Percentiles rank a stretch among this genome's conserved stretches.
Evolutionary conservation across 2,329 filamentous ascomycete genomes (phyloP).

Genomic region (Didymella keratinophila): DNA sequence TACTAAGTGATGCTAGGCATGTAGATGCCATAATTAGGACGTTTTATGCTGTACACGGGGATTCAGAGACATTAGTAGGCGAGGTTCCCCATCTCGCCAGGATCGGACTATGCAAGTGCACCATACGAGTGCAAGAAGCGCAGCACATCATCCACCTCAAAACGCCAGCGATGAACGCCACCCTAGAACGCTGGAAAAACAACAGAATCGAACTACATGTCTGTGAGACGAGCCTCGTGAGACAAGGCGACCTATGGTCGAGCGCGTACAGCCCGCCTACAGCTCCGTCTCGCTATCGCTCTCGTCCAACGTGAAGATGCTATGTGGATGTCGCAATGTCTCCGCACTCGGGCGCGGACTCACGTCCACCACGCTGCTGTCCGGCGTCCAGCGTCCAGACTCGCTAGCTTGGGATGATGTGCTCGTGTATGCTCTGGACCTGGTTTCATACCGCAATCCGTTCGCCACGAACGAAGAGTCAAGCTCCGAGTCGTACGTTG

Average conservation of each 20-base stretch:
- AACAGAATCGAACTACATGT: not conserved
- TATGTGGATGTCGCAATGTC: slow-evolving; percentile 43
- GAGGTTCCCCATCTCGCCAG: slow-evolving; percentile 12
- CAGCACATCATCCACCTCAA: not conserved
- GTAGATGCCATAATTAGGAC: no score
- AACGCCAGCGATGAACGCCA: no score
- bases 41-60: slow-evolving; percentile 14
- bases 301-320: slow-evolving; percentile 35
- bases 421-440: slow-evolving; percentile 1
- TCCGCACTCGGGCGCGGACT: slow-evolving; percentile 50
- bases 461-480: slow-evolving; percentile 50
- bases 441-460: slow-evolving; percentile 52
- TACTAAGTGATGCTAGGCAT: no score
- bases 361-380: slow-evolving; percentile 50
- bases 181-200: not conserved
- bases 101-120: not conserved
- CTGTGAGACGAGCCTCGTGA: no score
- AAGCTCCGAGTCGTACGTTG: slow-evolving; percentile 53
- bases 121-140: not conserved
- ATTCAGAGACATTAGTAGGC: slow-evolving; percentile 17
- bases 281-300: slow-evolving; percentile 23
- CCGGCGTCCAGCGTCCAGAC: slow-evolving; percentile 48
- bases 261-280: not conserved
- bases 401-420: slow-evolving; percentile 2
- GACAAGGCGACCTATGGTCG: no score